Base-by-base conservation (phyloP, 257 asterid genomes). In the Paulownia fortunei region DNA sequence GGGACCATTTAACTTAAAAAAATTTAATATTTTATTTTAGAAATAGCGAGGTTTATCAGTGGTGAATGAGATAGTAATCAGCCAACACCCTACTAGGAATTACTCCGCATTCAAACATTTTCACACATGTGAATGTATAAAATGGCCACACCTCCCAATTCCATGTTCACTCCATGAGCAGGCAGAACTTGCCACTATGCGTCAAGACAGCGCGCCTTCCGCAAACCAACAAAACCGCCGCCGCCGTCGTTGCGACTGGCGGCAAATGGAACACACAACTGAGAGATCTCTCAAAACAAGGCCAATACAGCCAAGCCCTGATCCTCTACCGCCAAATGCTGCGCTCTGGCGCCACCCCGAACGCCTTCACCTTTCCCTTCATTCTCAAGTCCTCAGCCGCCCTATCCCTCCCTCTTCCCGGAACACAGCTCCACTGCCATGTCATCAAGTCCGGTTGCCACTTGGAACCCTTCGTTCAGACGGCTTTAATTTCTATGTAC, bases 321-420 rank as follows among this genome's bases (percentile, higher is more conserved):
- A 8, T 72, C 72, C 82, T 87, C 83, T 93, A 91, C 89, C 85
- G 87, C 71, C 87, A 85, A 81, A 91, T 93, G 96, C 90, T 95
- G 79, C 90, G 88, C 2, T 90, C 93, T 39, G 89, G 87, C 67
- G 83, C 86, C 76, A 47, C 76, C 74, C 97, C 97, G 0, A 89
- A 89, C 82, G 92, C 98, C 79, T 95, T 90, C 94, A 91, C 98
- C 55, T 92, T 91, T 72, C 97, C 99, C 26, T 94, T 92, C 80
- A 61, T 82, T 49, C 90, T 91, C 87, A 94, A 94, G 83, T 94
- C 98, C 62, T 82, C 91, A 10, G 89, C 97, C 69, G 81, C 93
- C 19, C 78, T 90, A 15, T 80, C 86, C 62, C 82, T 89, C 77
- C 88, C 88, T 10, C 7, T 74, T 36, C 52, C 90, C 21, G 97